Base-by-base conservation (phyloP, 1,284 basidiomycete genomes). In the Testicularia cyperi region DNA sequence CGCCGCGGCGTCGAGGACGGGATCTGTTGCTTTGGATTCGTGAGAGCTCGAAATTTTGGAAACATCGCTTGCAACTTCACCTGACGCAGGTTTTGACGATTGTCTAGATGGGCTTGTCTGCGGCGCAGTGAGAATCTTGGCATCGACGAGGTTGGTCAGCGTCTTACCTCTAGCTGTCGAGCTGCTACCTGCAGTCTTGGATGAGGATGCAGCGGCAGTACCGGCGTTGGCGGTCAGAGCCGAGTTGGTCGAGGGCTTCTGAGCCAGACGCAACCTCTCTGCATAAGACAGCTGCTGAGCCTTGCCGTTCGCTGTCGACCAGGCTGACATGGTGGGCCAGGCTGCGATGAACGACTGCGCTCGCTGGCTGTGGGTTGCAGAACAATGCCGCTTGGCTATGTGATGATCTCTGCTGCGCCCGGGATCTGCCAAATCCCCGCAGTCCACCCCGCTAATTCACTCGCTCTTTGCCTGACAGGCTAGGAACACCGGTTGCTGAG, bases 281-380 rank as follows among this genome's bases (percentile, higher is more conserved):
- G 65, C 65, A 38, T 68, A 68, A 4, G 65, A 65, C 2, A 65
- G 46, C 44, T 62, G 60, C 23, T n/a, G n/a, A n/a, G 61, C 38
- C 47, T 68, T 65, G 38, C 65, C 65, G 5, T 53, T 51, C 28
- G 65, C 32, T 19, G 57, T 44, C 12, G 65, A 68, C 61, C 61
- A 64, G 35, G 61, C 55, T 15, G 61, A 64, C 61, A 64, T 64
- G 53, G n/a, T 53, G 33, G 22, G 14, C 9, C 8, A 14, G 30
- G 9, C 16, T 31, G 30, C 30, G 9, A 19, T n/a, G n/a, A n/a
- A n/a, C n/a, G n/a, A n/a, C n/a, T n/a, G n/a, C n/a, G n/a, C n/a
- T n/a, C n/a, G n/a, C n/a, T n/a, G n/a, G n/a, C n/a, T n/a, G n/a
- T n/a, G n/a, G n/a, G n/a, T n/a, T n/a, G n/a, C n/a, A n/a, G n/a